Conservation (phyloP, 2,329 filamentous ascomycete genomes). For the Fusarium musae region DNA sequence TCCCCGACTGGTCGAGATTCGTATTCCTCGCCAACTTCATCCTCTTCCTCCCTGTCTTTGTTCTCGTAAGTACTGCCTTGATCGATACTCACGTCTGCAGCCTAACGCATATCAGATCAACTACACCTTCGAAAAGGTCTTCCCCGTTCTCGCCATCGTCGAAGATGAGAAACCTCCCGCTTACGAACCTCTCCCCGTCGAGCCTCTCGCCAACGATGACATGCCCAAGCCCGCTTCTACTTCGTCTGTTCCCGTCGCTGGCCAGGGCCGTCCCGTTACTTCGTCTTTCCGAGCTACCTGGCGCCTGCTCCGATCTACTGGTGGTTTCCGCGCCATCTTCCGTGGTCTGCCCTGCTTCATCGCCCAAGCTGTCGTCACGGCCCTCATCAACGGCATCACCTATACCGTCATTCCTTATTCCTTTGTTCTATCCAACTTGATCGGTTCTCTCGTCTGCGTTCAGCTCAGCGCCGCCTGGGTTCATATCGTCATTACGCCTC, state of each 20-base stretch:
- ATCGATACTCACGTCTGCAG: neutral
- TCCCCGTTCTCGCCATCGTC: conserved; percentile 66
- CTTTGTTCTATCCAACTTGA: conserved; percentile 55
- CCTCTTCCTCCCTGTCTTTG: conserved; percentile 57
- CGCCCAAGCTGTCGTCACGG: conserved; percentile 50
- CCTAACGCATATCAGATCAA: conserved; percentile 49
- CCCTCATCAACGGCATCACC: conserved; percentile 59
- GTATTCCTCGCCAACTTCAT: conserved; percentile 55
- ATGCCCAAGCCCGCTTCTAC: conserved; percentile 49
- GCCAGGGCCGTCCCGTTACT: conserved; percentile 52
- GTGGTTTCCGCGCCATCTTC: conserved; percentile 74
- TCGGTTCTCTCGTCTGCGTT: conserved; percentile 66
- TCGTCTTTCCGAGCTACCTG: conserved; percentile 62
- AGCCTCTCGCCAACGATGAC: conserved; percentile 53
- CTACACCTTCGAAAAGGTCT: conserved; percentile 64
- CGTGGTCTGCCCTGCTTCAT: conserved; percentile 70
- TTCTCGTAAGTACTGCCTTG: conserved; percentile 52
- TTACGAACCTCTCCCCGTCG: conserved; percentile 63
- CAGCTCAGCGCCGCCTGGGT: conserved; percentile 83
- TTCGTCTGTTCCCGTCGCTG: conserved; percentile 35
- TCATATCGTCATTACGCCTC: conserved; percentile 82
- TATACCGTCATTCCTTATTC: conserved; percentile 58
- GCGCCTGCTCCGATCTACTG: conserved; percentile 68
- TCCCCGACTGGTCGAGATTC: conserved; percentile 51
- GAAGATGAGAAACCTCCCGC: conserved; percentile 67